These are phyloP conservation scores for Epichloe amarillans DNA, from an alignment of 2,329 filamentous ascomycete genomes.

Conservation along the genomic window DNA sequence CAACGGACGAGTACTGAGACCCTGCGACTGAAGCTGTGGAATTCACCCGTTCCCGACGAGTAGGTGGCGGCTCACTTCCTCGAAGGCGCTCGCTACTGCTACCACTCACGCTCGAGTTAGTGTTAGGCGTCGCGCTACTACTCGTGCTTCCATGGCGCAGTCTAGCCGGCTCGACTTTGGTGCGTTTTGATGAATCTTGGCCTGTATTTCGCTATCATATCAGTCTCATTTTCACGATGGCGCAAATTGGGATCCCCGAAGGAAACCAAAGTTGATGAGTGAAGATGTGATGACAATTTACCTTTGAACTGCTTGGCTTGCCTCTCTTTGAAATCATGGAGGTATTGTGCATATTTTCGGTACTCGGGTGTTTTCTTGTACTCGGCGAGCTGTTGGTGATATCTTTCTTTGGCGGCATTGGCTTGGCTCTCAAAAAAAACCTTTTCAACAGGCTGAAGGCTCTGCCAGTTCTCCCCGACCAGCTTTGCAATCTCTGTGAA, in stretches of 20 bases:
- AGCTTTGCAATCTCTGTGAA: constrained; percentile 78
- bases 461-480: constrained; percentile 73
- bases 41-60: constrained; percentile 32
- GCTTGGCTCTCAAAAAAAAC: constrained; percentile 62
- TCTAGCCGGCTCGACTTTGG: constrained; percentile 29
- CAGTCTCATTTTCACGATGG: background rate
- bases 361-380: constrained; percentile 69
- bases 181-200: constrained; percentile 32
- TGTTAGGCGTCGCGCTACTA: constrained; percentile 26
- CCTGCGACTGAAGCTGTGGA: constrained; percentile 34
- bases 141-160: constrained; percentile 26
- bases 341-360: constrained; percentile 55
- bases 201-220: constrained; percentile 6
- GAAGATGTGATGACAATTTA: constrained; percentile 14
- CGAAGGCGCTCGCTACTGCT: constrained; percentile 33
- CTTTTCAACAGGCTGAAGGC: constrained; percentile 50
- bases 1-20: constrained; percentile 28
- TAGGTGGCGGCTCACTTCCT: constrained; percentile 34
- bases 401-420: constrained; percentile 60
- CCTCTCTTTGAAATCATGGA: constrained; percentile 66
- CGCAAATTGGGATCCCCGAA: too few relatives aligned
- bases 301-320: constrained; percentile 46
- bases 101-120: constrained; percentile 29
- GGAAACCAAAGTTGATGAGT: too few relatives aligned
- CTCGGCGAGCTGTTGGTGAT: constrained; percentile 55